Conservation (phyloP, 1,284 basidiomycete genomes). For the Ustilago tritici region DNA sequence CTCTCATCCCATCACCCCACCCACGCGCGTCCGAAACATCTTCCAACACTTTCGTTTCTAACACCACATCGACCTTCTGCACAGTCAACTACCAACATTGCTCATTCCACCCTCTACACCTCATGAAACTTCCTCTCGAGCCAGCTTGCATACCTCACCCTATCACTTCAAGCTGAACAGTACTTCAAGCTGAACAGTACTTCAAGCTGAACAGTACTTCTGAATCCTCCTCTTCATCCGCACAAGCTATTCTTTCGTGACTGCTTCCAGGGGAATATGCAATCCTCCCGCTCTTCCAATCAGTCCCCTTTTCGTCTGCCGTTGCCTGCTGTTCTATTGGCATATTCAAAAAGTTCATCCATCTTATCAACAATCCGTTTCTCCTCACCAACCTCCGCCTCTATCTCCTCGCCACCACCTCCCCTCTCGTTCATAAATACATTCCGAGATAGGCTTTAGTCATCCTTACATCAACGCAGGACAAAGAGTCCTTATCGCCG, state of each 20-base stretch:
- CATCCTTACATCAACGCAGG: not conserved
- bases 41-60: not conserved
- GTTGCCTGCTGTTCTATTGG: conserved; percentile 6
- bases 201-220: not conserved
- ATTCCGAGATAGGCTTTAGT: not conserved
- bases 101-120: conserved; percentile 3
- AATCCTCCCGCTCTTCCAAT: conserved; percentile 23
- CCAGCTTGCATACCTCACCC: not conserved
- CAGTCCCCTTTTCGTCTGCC: conserved; percentile 16
- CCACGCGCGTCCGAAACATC: conserved; percentile 11
- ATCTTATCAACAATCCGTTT: conserved; percentile 1
- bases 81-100: not conserved
- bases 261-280: conserved; percentile 35
- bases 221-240: not conserved
- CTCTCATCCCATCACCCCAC: not conserved
- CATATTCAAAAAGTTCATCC: conserved; percentile 9
- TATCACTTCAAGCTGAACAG: not conserved
- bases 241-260: not conserved
- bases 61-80: conserved; percentile 3
- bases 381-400: conserved; percentile 10
- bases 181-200: too few relatives aligned
- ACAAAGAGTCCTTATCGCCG: not conserved
- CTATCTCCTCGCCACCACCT: conserved; percentile 19
- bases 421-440: conserved; percentile 22
- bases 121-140: conserved; percentile 4